These are phyloP conservation scores for Serendipita sp. DNA, from an alignment of 768 basidiomycete genomes.

Conservation along the genomic window DNA sequence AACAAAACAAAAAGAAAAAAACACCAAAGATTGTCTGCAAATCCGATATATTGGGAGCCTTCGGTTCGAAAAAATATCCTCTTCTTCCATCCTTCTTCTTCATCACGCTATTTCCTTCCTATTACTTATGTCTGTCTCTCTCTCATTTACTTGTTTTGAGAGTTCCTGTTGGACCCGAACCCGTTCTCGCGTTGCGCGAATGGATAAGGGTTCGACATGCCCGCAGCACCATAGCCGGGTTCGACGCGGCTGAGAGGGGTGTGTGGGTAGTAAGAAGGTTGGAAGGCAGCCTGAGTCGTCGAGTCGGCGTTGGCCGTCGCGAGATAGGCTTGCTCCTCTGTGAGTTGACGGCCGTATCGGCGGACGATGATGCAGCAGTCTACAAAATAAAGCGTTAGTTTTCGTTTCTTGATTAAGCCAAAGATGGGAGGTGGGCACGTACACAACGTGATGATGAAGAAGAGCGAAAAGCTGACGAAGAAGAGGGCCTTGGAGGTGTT, in stretches of 20 bases:
- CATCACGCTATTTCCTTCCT: too few species aligned
- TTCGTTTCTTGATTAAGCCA: too few species aligned
- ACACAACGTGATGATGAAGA: constrained; percentile 45
- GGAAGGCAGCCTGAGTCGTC: constrained; percentile 2
- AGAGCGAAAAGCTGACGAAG: constrained; percentile 14
- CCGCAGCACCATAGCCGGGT: background rate
- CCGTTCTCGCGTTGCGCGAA: constrained; percentile 4
- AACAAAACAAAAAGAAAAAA: too few species aligned
- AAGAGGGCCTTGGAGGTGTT: constrained; percentile 8
- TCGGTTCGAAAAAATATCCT: too few species aligned
- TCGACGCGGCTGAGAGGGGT: constrained; percentile 5
- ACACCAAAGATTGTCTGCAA: too few species aligned
- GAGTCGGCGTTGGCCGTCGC: background rate
- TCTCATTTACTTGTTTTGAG: too few species aligned
- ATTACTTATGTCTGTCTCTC: too few species aligned
- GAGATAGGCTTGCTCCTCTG: constrained; percentile 7
- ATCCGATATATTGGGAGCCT: too few species aligned
- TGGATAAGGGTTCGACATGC: background rate
- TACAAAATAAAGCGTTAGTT: background rate
- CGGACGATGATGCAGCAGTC: constrained; percentile 10
- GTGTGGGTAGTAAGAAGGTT: constrained; percentile 6
- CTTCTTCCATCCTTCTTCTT: too few species aligned
- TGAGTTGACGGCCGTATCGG: constrained; percentile 9
- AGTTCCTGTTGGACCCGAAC: constrained; percentile 1
- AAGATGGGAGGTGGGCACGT: constrained; percentile 17